A percentile compares a stretch with the other conserved stretches of the same genome.
Evolutionary conservation across 306 rosid species (phyloP).

Genomic region (Vicia sativa): DNA sequence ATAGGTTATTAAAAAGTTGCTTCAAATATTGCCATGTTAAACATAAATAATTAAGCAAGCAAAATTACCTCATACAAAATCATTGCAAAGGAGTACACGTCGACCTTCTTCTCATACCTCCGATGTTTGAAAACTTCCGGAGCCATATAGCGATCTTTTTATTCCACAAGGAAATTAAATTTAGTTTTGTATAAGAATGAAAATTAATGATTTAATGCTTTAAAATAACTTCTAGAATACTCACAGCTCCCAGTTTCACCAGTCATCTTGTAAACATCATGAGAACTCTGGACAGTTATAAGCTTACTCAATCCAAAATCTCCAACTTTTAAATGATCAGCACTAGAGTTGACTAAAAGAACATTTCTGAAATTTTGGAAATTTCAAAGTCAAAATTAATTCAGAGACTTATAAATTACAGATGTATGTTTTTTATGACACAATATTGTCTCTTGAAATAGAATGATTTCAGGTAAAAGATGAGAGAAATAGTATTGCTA

Average conservation of each 20-base stretch:
- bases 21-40: slow-evolving; percentile 18
- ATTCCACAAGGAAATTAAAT: slow-evolving; percentile 38
- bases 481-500: too few species aligned
- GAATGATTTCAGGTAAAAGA: too few species aligned
- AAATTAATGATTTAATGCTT: not conserved
- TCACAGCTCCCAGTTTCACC: slow-evolving; percentile 99
- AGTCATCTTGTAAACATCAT: slow-evolving; percentile 98
- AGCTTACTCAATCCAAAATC: slow-evolving; percentile 99
- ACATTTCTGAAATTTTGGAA: slow-evolving; percentile 76
- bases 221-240: slow-evolving; percentile 45
- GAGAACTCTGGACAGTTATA: slow-evolving; percentile 83
- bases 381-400: slow-evolving; percentile 34
- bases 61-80: slow-evolving; percentile 85
- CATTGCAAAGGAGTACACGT: slow-evolving; percentile 95
- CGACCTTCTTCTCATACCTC: slow-evolving; percentile 91
- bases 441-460: not conserved
- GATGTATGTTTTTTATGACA: slow-evolving; percentile 26
- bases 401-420: slow-evolving; percentile 26
- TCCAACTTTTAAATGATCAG: slow-evolving; percentile 96
- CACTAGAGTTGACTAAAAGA: slow-evolving; percentile 89
- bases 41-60: slow-evolving; percentile 27
- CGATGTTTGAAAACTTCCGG: slow-evolving; percentile 97
- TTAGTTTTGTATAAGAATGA: slow-evolving; percentile 20
- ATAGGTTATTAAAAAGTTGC: slow-evolving; percentile 35
- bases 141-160: slow-evolving; percentile 95